Conservation (phyloP, 208 protist genomes). For the Leishmania amazonensis region DNA sequence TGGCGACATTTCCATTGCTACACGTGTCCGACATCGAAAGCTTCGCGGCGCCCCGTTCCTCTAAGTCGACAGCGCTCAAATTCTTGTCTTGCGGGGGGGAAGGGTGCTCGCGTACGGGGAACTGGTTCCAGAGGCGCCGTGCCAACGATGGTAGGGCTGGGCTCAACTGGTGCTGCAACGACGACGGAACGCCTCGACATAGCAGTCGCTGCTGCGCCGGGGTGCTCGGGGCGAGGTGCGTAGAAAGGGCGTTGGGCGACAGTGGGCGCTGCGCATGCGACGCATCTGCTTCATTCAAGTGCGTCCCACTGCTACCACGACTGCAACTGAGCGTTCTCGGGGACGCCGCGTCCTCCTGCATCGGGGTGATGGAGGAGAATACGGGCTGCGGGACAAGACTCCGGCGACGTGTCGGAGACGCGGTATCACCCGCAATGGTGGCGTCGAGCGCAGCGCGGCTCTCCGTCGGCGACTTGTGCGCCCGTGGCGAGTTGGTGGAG, state of each 20-base stretch:
- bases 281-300: not conserved
- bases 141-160: not conserved
- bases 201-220: not conserved
- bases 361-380: not conserved
- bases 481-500: not conserved
- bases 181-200: not conserved
- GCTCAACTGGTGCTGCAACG: not conserved
- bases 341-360: not conserved
- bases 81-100: not conserved
- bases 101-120: not conserved
- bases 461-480: not conserved
- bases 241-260: not conserved
- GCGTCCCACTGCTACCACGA: not conserved
- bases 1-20: not conserved
- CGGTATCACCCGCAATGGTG: not conserved
- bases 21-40: not conserved
- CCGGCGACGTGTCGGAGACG: not conserved
- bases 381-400: not conserved
- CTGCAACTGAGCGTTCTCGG: slow-evolving; percentile 1
- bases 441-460: not conserved
- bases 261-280: not conserved
- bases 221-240: not conserved
- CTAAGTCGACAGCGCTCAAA: not conserved
- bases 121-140: slow-evolving; percentile 6
- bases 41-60: not conserved